Evolutionary conservation across 768 basidiomycete species (phyloP).

Genomic region (Kwoniella heveanensis): DNA sequence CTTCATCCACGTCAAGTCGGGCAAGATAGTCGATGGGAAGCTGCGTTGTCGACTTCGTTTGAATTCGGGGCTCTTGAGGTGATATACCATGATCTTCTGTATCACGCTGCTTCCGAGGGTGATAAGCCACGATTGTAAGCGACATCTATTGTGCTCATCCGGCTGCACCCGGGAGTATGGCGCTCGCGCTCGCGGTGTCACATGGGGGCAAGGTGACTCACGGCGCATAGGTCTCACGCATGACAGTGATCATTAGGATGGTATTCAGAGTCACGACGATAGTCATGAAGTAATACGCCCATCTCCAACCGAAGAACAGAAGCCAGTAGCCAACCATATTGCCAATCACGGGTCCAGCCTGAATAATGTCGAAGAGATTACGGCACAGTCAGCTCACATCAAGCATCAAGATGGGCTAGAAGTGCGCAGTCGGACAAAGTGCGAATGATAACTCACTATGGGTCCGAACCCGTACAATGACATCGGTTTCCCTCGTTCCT

Average conservation of each 20-base stretch:
- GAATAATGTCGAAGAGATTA: no score
- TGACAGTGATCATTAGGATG: slow-evolving; percentile 30
- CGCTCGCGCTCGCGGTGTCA: no score
- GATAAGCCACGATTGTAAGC: background rate
- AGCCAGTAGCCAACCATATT: slow-evolving; percentile 51
- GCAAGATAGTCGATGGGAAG: slow-evolving; percentile 11
- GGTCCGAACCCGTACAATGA: slow-evolving; percentile 49
- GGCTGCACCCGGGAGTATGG: no score
- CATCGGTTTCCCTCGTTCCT: slow-evolving; percentile 44
- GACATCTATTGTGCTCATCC: no score
- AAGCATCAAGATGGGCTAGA: no score
- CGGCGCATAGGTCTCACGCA: slow-evolving; percentile 50
- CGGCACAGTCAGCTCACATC: no score
- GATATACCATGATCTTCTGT: slow-evolving; percentile 42
- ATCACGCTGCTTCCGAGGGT: slow-evolving; percentile 27
- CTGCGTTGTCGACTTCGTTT: background rate
- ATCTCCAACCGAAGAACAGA: slow-evolving; percentile 44
- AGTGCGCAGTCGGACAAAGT: no score
- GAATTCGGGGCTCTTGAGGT: slow-evolving; percentile 22
- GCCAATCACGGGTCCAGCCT: slow-evolving; percentile 47
- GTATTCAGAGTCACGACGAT: slow-evolving; percentile 38
- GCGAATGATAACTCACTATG: slow-evolving; percentile 25
- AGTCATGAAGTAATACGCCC: slow-evolving; percentile 44
- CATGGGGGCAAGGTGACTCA: no score
- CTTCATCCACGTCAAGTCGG: slow-evolving; percentile 46